Evolutionary conservation across 2,329 filamentous ascomycete genomes (phyloP).

Genomic region (Diaporthe ilicicola): DNA sequence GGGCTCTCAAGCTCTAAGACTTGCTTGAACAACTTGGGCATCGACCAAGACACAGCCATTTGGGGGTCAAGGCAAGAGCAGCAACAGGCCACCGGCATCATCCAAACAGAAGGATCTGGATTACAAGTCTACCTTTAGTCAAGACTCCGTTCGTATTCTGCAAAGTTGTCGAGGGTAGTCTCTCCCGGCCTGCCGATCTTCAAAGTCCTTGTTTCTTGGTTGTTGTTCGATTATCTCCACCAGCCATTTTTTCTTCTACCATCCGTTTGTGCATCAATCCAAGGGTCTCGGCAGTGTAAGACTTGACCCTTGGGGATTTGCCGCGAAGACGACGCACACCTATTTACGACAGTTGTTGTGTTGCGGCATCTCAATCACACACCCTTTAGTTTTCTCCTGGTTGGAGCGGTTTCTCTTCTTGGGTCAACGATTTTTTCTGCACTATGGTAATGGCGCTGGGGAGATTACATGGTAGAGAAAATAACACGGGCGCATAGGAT

Average conservation of each 20-base stretch:
- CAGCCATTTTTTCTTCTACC: neutral
- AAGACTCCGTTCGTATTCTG: neutral
- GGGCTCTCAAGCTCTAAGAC: neutral
- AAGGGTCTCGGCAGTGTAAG: conserved; percentile 31
- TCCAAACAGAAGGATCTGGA: neutral
- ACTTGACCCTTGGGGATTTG: neutral
- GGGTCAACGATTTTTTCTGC: neutral
- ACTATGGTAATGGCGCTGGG: neutral
- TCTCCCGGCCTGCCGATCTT: neutral
- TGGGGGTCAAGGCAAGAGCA: neutral
- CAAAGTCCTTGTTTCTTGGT: neutral
- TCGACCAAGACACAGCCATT: neutral
- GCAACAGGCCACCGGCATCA: neutral
- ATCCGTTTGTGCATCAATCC: neutral
- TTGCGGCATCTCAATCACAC: neutral
- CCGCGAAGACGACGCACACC: neutral
- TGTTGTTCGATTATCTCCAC: neutral
- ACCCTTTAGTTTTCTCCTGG: neutral
- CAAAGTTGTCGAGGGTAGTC: neutral
- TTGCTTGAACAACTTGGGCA: neutral
- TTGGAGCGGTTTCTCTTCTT: neutral
- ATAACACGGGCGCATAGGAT: neutral
- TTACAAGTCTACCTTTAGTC: neutral
- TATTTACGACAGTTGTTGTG: neutral
- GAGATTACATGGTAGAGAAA: neutral